Percentiles rank a stretch among this genome's conserved stretches.
These are phyloP conservation scores for Ramularia endophylla DNA, from an alignment of 2,329 filamentous ascomycete genomes.

Conservation along the genomic window DNA sequence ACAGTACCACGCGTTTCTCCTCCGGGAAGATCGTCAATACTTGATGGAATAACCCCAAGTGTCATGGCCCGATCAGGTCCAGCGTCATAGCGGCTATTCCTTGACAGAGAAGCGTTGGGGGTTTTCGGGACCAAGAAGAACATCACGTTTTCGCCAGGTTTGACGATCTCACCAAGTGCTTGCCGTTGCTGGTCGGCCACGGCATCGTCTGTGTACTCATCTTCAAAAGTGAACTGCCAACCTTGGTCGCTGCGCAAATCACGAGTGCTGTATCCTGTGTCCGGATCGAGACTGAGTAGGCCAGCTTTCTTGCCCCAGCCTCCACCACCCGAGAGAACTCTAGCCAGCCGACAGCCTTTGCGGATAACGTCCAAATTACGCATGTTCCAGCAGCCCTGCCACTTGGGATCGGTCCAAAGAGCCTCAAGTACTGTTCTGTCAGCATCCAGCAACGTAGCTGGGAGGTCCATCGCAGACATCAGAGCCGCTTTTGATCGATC, in stretches of 20 bases:
- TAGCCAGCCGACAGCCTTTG: constrained; percentile 38
- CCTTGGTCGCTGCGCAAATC: constrained; percentile 52
- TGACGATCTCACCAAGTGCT: constrained; percentile 51
- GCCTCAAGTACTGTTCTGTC: not conserved
- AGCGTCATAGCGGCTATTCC: not conserved
- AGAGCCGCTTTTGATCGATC: constrained; percentile 6
- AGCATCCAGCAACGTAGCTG: not conserved
- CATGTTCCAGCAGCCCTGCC: not conserved
- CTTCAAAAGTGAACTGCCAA: constrained; percentile 42
- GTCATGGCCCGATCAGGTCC: constrained; percentile 6
- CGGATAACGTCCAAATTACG: constrained; percentile 7
- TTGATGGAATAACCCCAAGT: constrained; percentile 42
- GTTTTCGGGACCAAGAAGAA: constrained; percentile 51
- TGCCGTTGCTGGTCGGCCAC: constrained; percentile 31
- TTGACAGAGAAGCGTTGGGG: constrained; percentile 8
- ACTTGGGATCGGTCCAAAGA: constrained; percentile 1
- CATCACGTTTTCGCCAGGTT: constrained; percentile 59
- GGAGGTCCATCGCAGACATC: not conserved
- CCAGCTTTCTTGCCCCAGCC: constrained; percentile 80
- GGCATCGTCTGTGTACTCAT: constrained; percentile 29
- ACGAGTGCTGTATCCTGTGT: constrained; percentile 48
- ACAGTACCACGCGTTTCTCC: constrained; percentile 11
- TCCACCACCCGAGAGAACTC: constrained; percentile 68
- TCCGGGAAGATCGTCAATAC: constrained; percentile 31
- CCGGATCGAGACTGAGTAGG: constrained; percentile 70